Evolutionary conservation across 163 green algal species (phyloP), one percentile per base, ranked within the genome.

Genomic region (Scenedesmus sp.): DNA sequence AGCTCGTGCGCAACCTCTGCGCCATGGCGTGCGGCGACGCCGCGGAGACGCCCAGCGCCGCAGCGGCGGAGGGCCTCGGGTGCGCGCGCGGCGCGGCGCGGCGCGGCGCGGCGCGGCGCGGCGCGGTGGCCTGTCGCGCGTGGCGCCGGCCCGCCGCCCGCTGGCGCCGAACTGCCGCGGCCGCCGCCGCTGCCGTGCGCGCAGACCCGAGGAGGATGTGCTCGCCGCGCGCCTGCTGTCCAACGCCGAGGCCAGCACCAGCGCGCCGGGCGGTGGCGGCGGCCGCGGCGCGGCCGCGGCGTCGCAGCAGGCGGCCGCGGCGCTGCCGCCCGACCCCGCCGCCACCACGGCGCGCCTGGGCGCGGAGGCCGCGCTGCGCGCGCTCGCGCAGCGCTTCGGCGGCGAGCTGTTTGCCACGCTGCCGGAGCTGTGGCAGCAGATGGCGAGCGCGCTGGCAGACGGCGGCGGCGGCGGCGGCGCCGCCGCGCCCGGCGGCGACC

Each of bases 1-100:
- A 97, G 88, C 84, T 98, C 13, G 57, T 98, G 2, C 87, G 84
- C 48, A 98, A 98, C 80, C 36, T 98, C 6, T 91, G 83, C 29
- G 62, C 39, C 24, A 93, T 98, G 87, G 91, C 90, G 0, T 96
- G 90, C 71, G 81, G 83, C 2, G 93, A 96, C 81, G 60, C 81
- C 0, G 63, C 28, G 1, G 86, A 89, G 50, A 92, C 87, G 31
- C 93, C 88, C 11, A 75, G 24, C 34, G 80, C 60, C 11, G 51
- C 82, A 60, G 58, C 75, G 0, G 54, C 66, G 0, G 75, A 79
- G 42, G 73, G 76, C 24, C 53, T 85, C 34, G 63, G 63, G 34
- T 81, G 83, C 24, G 33, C 33, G 18, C 69, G 62, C 15, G 73
- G 60, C 51, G 51, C 14, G 29, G 75, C n/a, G n/a, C n/a, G n/a